Percentiles rank a stretch among this genome's conserved stretches.
Evolutionary conservation across 805 yeast genomes (phyloP).

Genomic region (Wickerhamomyces hampshirensis): DNA sequence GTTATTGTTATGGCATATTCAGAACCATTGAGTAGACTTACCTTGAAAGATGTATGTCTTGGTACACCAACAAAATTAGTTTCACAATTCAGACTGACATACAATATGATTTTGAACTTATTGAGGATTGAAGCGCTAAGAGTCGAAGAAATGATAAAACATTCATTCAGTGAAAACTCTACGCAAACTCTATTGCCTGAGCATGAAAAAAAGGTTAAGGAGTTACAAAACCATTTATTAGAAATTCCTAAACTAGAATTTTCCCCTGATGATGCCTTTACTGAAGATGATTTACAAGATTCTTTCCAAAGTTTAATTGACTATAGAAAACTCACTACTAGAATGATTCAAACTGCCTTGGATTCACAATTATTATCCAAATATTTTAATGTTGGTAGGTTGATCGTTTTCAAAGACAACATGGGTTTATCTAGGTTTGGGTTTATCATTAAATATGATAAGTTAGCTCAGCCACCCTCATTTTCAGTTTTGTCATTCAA

Average conservation of each 20-base stretch:
- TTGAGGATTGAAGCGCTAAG: constrained; percentile 88
- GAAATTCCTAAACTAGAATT: constrained; percentile 30
- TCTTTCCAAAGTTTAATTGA: constrained; percentile 41
- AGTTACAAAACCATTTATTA: constrained; percentile 43
- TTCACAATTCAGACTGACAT: constrained; percentile 91
- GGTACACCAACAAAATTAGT: constrained; percentile 88
- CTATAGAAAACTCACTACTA: constrained; percentile 39
- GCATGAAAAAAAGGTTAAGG: constrained; percentile 62
- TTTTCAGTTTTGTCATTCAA: constrained; percentile 41
- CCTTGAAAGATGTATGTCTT: constrained; percentile 74
- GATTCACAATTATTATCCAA: constrained; percentile 43
- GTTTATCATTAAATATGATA: constrained; percentile 41
- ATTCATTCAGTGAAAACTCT: constrained; percentile 89
- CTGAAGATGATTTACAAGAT: constrained; percentile 38
- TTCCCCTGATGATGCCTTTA: constrained; percentile 29
- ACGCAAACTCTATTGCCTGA: constrained; percentile 84
- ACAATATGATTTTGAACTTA: constrained; percentile 89
- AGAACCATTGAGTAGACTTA: constrained; percentile 50
- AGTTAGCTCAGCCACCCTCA: constrained; percentile 5
- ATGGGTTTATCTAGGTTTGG: constrained; percentile 42
- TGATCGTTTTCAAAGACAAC: constrained; percentile 53
- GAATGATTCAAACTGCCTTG: constrained; percentile 44
- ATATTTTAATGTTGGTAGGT: constrained; percentile 47
- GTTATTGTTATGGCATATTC: constrained; percentile 87
- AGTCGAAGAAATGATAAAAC: constrained; percentile 98